Conservation (phyloP, 129 eudicot species). For the Oenanthe sinensis region DNA sequence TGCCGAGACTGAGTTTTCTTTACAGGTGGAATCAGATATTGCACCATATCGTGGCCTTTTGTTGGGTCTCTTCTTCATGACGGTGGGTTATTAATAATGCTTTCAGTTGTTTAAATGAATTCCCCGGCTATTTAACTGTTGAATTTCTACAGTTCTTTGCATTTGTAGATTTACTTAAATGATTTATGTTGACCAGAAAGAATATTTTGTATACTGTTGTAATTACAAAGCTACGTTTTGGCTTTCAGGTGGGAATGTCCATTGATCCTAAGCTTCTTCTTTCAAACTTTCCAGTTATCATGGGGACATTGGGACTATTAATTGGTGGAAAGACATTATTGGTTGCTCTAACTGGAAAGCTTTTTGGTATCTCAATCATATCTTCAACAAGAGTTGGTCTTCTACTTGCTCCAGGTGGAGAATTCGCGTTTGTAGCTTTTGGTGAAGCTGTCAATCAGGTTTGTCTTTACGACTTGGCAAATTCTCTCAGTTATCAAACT, state of each 20-base stretch:
- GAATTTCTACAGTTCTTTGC: not conserved
- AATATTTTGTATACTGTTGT: not conserved
- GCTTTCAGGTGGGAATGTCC: conserved; percentile 97
- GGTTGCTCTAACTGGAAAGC: conserved; percentile 73
- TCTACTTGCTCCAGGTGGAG: conserved; percentile 99
- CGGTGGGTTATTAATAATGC: conserved; percentile 38
- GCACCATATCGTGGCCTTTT: conserved; percentile 99
- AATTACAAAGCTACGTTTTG: conserved; percentile 3
- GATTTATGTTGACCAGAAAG: not conserved
- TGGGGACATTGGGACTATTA: conserved; percentile 78
- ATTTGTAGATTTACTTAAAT: not conserved
- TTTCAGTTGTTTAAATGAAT: not conserved
- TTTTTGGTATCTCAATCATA: conserved; percentile 77
- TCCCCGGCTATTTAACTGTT: not conserved
- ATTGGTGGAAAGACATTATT: conserved; percentile 80
- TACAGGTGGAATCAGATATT: conserved; percentile 99
- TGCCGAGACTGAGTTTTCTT: conserved; percentile 96
- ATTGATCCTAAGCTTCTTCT: conserved; percentile 93
- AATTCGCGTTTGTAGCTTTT: conserved; percentile 97
- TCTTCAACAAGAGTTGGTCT: conserved; percentile 92
- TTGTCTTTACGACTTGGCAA: not conserved
- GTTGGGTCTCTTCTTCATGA: conserved; percentile 97
- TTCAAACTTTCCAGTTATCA: conserved; percentile 83
- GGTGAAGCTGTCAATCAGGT: conserved; percentile 99
- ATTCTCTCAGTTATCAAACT: not conserved